These are phyloP conservation scores for Dichotomopilus funicola DNA, from an alignment of 2,329 filamentous ascomycete genomes.

Conservation along the genomic window DNA sequence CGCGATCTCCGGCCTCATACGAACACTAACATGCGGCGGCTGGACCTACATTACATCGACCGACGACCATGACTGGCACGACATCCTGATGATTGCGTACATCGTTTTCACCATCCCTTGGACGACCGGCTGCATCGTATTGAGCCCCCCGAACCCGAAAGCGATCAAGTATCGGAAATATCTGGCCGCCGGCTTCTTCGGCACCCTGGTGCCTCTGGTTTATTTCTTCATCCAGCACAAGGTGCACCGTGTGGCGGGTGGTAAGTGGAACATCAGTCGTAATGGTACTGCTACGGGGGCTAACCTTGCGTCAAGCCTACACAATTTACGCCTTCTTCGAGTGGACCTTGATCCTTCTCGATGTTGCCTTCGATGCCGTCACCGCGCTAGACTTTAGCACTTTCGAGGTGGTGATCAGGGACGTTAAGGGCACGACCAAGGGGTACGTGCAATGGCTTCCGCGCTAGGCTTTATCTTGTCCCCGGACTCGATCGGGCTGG, in stretches of 20 bases:
- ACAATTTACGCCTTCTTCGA: conserved; percentile 98
- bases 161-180: conserved; percentile 87
- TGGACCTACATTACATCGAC: conserved; percentile 99
- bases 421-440: conserved; percentile 85
- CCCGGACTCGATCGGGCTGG: background rate
- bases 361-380: conserved; percentile 93
- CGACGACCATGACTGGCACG: conserved; percentile 97
- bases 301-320: conserved; percentile 58
- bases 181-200: conserved; percentile 78
- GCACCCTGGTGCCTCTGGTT: conserved; percentile 78
- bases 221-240: conserved; percentile 99
- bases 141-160: conserved; percentile 76
- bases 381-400: conserved; percentile 86
- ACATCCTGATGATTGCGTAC: conserved; percentile 99
- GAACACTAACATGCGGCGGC: conserved; percentile 89
- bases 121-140: conserved; percentile 82
- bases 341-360: conserved; percentile 89
- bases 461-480: conserved; percentile 51
- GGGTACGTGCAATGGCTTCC: conserved; percentile 98
- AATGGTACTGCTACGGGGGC: background rate
- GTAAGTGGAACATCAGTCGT: conserved; percentile 42
- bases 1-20: conserved; percentile 70
- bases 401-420: conserved; percentile 81
- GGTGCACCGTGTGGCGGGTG: conserved; percentile 86
- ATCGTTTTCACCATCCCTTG: conserved; percentile 89